These are phyloP conservation scores for Coleophoma crateriformis DNA, from an alignment of 2,329 filamentous ascomycete species.

Conservation along the genomic window DNA sequence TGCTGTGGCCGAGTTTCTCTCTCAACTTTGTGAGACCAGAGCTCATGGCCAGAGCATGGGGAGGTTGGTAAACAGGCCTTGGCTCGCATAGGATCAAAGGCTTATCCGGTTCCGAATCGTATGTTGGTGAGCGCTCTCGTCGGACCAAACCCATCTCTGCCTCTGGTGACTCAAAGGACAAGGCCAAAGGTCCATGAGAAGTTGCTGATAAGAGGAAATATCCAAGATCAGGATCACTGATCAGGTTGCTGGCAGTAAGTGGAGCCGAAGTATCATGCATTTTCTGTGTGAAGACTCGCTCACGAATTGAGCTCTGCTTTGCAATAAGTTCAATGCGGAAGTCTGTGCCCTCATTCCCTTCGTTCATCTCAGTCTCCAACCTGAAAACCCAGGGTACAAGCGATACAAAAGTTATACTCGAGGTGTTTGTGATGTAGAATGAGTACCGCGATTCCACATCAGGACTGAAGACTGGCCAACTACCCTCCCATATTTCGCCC, in stretches of 20 bases:
- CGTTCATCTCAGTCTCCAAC: constrained; percentile 54
- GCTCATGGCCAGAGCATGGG: constrained; percentile 51
- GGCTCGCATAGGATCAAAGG: constrained; percentile 52
- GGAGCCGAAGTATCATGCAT: constrained; percentile 37
- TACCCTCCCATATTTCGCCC: constrained; percentile 47
- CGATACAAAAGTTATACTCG: constrained; percentile 54
- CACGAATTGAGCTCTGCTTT: constrained; percentile 49
- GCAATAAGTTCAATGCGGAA: constrained; percentile 56
- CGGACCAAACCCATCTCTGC: constrained; percentile 40
- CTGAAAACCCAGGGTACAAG: constrained; percentile 59
- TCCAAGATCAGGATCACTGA: constrained; percentile 57
- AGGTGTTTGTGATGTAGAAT: constrained; percentile 57
- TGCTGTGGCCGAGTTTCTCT: constrained; percentile 50
- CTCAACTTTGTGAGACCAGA: constrained; percentile 52
- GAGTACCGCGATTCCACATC: constrained; percentile 58
- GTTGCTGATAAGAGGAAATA: constrained; percentile 58
- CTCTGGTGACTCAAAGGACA: constrained; percentile 56
- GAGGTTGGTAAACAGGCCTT: constrained; percentile 61
- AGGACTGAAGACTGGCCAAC: constrained; percentile 58
- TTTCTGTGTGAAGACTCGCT: constrained; percentile 51
- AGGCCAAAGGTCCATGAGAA: constrained; percentile 48
- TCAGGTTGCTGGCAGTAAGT: constrained; percentile 46
- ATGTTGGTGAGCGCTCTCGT: constrained; percentile 37
- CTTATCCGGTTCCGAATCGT: constrained; percentile 36
- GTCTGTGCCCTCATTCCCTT: constrained; percentile 52